Conservation (phyloP, 2,329 filamentous ascomycete species). For the Thielaviopsis populi region DNA sequence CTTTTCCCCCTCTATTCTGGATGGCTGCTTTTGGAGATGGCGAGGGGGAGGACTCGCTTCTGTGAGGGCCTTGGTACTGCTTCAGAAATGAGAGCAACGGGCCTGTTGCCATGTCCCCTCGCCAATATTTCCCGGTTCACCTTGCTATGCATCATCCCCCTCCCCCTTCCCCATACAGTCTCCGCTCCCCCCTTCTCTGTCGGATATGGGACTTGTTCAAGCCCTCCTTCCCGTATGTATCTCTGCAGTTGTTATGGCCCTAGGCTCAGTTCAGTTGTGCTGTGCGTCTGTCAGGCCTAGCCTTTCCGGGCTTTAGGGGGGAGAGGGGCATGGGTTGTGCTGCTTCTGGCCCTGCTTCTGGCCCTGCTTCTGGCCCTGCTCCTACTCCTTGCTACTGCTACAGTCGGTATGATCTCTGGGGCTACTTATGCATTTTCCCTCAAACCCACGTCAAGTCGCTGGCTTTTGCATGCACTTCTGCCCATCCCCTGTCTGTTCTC, state of each 20-base stretch:
- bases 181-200: not conserved
- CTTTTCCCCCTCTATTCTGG: not conserved
- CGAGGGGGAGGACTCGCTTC: not conserved
- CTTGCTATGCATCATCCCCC: not conserved
- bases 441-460: not conserved
- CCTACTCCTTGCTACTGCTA: no score
- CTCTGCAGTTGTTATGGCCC: not conserved
- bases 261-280: not conserved
- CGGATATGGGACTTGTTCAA: not conserved
- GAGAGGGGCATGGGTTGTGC: not conserved
- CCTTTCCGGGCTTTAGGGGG: no score
- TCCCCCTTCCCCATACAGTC: no score
- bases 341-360: no score
- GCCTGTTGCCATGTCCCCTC: not conserved
- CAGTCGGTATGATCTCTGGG: not conserved
- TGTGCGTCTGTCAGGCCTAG: no score
- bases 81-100: not conserved
- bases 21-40: conserved; percentile 1
- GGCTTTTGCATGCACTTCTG: no score
- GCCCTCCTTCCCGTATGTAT: not conserved
- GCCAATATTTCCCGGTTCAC: not conserved
- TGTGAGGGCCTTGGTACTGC: not conserved
- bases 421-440: not conserved
- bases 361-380: no score
- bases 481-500: conserved; percentile 1